These are phyloP conservation scores for Crithidia bombi DNA, from an alignment of 208 protist genomes.

Conservation along the genomic window DNA sequence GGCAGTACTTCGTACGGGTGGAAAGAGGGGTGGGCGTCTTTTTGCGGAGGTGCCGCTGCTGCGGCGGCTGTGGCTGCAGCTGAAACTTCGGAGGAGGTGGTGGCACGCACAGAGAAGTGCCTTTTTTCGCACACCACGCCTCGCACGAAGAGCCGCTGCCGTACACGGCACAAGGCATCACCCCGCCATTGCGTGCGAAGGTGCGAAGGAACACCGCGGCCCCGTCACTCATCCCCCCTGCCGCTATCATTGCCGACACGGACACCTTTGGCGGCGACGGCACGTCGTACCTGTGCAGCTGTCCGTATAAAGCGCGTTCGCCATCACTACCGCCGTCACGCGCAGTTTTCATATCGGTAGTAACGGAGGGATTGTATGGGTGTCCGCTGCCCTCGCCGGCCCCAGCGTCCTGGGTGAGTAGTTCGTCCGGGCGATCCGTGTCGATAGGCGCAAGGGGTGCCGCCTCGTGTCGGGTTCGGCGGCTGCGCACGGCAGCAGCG, in stretches of 20 bases:
- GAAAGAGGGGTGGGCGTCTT: neutral
- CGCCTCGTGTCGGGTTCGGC: slow-evolving; percentile 11
- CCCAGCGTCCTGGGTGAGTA: neutral
- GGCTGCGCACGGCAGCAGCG: slow-evolving; percentile 8
- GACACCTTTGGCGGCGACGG: slow-evolving; percentile 1
- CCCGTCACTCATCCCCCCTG: neutral
- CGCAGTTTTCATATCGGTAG: neutral
- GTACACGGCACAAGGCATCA: neutral
- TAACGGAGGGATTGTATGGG: slow-evolving; percentile 14
- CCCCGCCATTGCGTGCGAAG: slow-evolving; percentile 8
- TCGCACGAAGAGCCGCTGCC: neutral
- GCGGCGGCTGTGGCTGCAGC: neutral
- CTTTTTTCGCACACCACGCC: neutral
- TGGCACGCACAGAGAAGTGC: neutral
- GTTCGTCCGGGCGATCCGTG: neutral
- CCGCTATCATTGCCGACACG: neutral
- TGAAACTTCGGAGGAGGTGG: neutral
- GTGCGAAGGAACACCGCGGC: slow-evolving; percentile 5
- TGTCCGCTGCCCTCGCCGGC: neutral
- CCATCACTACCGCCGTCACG: no score
- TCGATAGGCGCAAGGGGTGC: neutral
- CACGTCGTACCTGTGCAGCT: slow-evolving; percentile 17
- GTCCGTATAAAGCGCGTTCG: neutral
- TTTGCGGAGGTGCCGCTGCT: neutral
- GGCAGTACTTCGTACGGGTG: neutral